These are phyloP conservation scores for Salix brachista DNA, from an alignment of 345 rosid species.

Conservation along the genomic window DNA sequence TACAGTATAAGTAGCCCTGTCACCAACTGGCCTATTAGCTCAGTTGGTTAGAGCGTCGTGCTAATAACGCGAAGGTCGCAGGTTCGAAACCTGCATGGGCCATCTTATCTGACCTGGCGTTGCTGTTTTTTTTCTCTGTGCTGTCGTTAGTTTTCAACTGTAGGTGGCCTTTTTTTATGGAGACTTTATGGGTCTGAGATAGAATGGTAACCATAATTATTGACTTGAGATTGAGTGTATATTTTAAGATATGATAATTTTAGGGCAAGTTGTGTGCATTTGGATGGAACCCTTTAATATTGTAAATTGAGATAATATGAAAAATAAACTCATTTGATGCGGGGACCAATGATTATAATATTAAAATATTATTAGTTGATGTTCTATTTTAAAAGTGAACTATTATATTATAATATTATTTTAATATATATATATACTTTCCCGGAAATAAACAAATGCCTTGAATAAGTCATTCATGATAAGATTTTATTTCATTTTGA, in stretches of 20 bases:
- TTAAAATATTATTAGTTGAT: background rate
- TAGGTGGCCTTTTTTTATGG: background rate
- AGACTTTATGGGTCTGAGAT: background rate
- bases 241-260: no score
- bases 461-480: no score
- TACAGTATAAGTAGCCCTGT: accelerated
- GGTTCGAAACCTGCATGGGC: conserved; percentile 7
- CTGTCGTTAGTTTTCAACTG: background rate
- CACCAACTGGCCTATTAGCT: conserved; percentile 11
- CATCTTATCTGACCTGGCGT: background rate
- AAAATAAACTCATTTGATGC: no score
- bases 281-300: no score
- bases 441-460: no score
- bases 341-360: no score
- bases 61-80: conserved; percentile 91
- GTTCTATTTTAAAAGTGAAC: background rate
- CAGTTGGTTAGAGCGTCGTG: conserved; percentile 31
- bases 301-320: no score
- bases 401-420: no score
- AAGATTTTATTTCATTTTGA: no score
- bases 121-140: no score
- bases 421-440: no score
- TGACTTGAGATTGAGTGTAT: background rate
- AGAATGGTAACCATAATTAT: background rate
- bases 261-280: no score